Base-by-base conservation (phyloP, 148 eudicot genomes). In the Silene latifolia region DNA sequence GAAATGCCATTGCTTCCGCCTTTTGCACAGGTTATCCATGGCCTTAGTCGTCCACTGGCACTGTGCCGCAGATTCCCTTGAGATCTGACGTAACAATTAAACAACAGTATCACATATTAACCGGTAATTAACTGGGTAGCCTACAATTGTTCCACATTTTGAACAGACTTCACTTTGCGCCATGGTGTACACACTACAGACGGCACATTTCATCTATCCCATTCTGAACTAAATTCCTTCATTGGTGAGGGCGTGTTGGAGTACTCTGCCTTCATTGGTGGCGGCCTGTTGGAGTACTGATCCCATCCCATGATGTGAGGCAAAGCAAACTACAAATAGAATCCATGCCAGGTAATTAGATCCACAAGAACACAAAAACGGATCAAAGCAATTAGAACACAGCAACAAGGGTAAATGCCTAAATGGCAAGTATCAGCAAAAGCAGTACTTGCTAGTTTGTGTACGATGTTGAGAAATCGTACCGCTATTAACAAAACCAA, bases 1-100 rank as follows among this genome's bases (percentile, higher is more conserved):
- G 98, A 84, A 93, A 93, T 67, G 98, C 98, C 98, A 94, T 94
- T 80, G 88, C 90, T 90, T 94, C 98, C 74, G 98, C 98, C 82
- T 88, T 91, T 70, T 89, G 95, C 61, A 94, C 90, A 17, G 98
- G 87, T 82, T 89, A 93, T 79, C 97, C 95, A 81, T 68, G 88
- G 39, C 90, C 88, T 65, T 78, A 78, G 9, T 86, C 93, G 3
- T 76, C 76, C 3, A 83, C 69, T 57, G 87, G 57, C 67, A 91
- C 87, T 58, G 92, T 91, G 5, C 98, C 98, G 95, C 89, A 32
- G 98, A 88, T 83, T 94, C 98, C 86, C 97, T 81, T 51, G 62
- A 82, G 23, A 94, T 91, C 98, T 94, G 51, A 65, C 59, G 80
- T 39, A 14, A 27, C 18, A 39, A 35, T 25, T 57, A 75, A 54